Base-by-base conservation (phyloP, 192 early-diverging fungal species). In the Chytriomyces hyalinus region DNA sequence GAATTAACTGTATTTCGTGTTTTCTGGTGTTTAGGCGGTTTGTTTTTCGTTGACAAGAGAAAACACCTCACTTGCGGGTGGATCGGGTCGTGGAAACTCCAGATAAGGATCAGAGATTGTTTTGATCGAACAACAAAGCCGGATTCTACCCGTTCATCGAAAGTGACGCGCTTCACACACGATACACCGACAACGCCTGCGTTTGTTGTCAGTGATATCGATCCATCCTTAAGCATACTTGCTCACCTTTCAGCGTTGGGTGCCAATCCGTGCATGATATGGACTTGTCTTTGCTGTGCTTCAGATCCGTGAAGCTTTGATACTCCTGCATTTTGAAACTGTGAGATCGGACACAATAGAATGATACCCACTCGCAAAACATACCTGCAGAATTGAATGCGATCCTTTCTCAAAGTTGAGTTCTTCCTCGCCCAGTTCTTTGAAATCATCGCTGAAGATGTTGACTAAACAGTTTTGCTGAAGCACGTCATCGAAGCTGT, bases 61-160 rank as follows among this genome's bases (percentile, higher is more conserved):
- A n/a, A n/a, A n/a, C n/a, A n/a, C n/a, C 13, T 15, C 46, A 83
- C 83, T 73, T 84, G 86, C 17, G 90, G 90, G 82, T 90, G 87
- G 60, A 91, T 91, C 0, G 90, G 90, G 68, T 91, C 90, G 51
- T 86, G 80, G 67, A 91, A 90, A 74, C 84, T 90, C 90, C 90
- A 91, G 8, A 91, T 83, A n/a, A 91, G 67, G 65, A 91, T 86
- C 7, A 89, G 61, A 9, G 81, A 60, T 63, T 85, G 50, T 49
- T 87, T 85, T 13, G 84, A 80, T 44, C 80, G 64, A 22, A 85
- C 69, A 15, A 77, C 65, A 48, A 86, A 78, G 4, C 86, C 86
- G 11, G 20, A 20, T 49, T 84, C 85, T 5, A 90, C 66, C 10
- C 87, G 75, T 61, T 91, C 90, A 61, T 90, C 88, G 67, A 89